These are phyloP conservation scores for Fraxinus baroniana DNA, from an alignment of 305 asterid genomes.

Conservation along the genomic window DNA sequence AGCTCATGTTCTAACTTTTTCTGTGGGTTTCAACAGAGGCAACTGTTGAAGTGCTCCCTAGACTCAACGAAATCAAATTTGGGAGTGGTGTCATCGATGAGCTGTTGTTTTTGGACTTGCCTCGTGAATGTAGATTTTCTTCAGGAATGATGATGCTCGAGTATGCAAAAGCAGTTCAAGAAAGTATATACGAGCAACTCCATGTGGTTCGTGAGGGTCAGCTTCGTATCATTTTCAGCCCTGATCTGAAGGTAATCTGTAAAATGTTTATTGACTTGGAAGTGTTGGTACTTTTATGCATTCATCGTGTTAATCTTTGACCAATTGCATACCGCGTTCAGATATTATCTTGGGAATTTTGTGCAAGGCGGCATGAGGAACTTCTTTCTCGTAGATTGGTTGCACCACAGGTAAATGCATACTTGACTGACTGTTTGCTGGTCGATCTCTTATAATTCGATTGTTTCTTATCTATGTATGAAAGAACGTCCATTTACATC, in stretches of 20 bases:
- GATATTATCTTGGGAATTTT: conserved; percentile 97
- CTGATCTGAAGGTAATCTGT: conserved; percentile 76
- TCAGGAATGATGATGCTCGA: conserved; percentile 94
- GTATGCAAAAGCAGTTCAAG: conserved; percentile 89
- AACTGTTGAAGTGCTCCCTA: conserved; percentile 89
- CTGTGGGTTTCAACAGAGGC: conserved; percentile 62
- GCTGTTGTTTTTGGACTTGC: conserved; percentile 85
- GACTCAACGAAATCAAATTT: conserved; percentile 92
- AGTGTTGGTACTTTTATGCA: neutral
- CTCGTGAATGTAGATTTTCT: conserved; percentile 76
- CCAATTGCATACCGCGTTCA: conserved; percentile 30
- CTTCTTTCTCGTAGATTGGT: conserved; percentile 90
- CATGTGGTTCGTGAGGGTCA: conserved; percentile 96
- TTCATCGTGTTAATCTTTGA: conserved; percentile 15
- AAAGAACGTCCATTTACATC: neutral
- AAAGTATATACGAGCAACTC: conserved; percentile 87
- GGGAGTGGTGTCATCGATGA: conserved; percentile 87
- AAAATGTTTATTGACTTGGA: neutral
- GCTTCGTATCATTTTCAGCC: conserved; percentile 77
- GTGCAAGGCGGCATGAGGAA: conserved; percentile 94
- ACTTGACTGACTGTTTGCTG: conserved; percentile 16
- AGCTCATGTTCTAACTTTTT: neutral
- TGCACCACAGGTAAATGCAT: conserved; percentile 79
- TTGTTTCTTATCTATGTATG: conserved; percentile 1
- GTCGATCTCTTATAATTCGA: conserved; percentile 1